Evolutionary conservation across 1,284 basidiomycete species (phyloP).

Genomic region (Lentinula novae-zelandiae): DNA sequence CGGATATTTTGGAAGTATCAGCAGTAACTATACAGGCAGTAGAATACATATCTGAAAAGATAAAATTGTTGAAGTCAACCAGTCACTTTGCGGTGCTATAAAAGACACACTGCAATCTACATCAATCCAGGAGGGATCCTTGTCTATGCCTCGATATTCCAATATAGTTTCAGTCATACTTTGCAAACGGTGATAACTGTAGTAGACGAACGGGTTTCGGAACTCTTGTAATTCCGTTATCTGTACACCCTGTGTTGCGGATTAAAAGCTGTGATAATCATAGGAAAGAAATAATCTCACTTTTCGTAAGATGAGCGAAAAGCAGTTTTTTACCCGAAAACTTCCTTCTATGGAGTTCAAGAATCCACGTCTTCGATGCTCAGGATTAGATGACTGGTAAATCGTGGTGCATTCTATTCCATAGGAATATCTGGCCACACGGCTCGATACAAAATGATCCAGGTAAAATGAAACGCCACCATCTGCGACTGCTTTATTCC

Average conservation of each 20-base stretch:
- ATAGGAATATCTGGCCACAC: slow-evolving; percentile 43
- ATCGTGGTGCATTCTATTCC: slow-evolving; percentile 29
- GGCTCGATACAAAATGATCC: slow-evolving; percentile 43
- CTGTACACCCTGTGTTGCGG: slow-evolving; percentile 24
- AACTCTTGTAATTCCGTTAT: slow-evolving; percentile 32
- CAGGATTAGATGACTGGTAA: slow-evolving; percentile 28
- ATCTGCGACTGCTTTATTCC: slow-evolving; percentile 56
- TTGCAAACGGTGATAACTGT: not conserved
- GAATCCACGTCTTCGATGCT: slow-evolving; percentile 31
- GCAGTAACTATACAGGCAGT: slow-evolving; percentile 34
- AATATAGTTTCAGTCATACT: not conserved
- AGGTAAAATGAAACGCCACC: slow-evolving; percentile 51
- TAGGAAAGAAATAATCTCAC: slow-evolving; percentile 16
- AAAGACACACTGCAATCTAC: slow-evolving; percentile 19
- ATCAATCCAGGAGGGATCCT: slow-evolving; percentile 24
- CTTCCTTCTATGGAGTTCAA: slow-evolving; percentile 21
- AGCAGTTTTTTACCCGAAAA: slow-evolving; percentile 22
- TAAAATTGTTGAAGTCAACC: not conserved
- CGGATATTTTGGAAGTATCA: slow-evolving; percentile 26
- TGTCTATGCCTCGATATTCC: slow-evolving; percentile 22
- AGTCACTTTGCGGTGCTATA: not conserved
- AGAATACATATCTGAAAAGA: slow-evolving; percentile 27
- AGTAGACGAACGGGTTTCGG: slow-evolving; percentile 15
- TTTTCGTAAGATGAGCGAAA: slow-evolving; percentile 26
- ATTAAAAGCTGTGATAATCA: not conserved